Conservation (phyloP, 169 alveolate genomes). For the Plasmodium falciparum region DNA sequence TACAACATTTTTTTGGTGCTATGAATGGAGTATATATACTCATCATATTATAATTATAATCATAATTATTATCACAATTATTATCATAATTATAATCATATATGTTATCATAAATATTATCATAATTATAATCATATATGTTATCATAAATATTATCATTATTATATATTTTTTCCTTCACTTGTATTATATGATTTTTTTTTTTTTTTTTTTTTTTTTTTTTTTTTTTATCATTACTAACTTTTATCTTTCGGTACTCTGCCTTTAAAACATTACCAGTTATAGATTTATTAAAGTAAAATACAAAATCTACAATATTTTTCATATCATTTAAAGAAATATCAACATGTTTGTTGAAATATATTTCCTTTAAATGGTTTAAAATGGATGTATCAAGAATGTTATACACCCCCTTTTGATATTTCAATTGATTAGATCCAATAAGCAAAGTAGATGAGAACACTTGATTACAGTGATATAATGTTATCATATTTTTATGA, state of each 20-base stretch:
- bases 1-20: neutral
- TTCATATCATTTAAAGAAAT: slow-evolving; percentile 13
- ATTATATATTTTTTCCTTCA: neutral
- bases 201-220: neutral
- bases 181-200: neutral
- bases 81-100: neutral
- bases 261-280: slow-evolving; percentile 18
- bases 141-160: neutral
- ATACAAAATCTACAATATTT: slow-evolving; percentile 23
- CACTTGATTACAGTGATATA: slow-evolving; percentile 14
- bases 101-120: neutral
- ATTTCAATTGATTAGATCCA: slow-evolving; percentile 3
- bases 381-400: slow-evolving; percentile 16
- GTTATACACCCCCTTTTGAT: slow-evolving; percentile 27
- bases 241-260: neutral
- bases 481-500: neutral
- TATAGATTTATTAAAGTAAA: slow-evolving; percentile 28
- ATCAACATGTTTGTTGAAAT: neutral
- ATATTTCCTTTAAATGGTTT: slow-evolving; percentile 11
- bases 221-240: too few species aligned
- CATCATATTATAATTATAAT: neutral
- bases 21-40: neutral
- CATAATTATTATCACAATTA: neutral
- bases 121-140: neutral
- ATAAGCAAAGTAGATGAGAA: slow-evolving; percentile 53